Evolutionary conservation across 495 filamentous ascomycete species (phyloP).

Genomic region (Aspergillus coremiiformis): DNA sequence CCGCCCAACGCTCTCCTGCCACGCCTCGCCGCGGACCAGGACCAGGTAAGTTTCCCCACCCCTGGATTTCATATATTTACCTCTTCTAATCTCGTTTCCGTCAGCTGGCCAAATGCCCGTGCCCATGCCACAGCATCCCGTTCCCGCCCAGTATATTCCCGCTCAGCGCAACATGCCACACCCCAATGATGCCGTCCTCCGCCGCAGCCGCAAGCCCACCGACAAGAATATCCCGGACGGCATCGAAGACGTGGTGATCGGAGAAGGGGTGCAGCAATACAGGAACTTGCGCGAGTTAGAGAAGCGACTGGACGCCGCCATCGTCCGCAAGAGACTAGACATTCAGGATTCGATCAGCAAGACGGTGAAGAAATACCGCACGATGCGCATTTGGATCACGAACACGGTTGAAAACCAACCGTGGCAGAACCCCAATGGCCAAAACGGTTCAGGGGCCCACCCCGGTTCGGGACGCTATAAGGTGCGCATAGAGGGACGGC

Average conservation of each 20-base stretch:
- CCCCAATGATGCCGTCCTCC: constrained; percentile 51
- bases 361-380: constrained; percentile 73
- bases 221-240: constrained; percentile 92
- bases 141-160: constrained; percentile 37
- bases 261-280: constrained; percentile 78
- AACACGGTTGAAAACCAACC: constrained; percentile 93
- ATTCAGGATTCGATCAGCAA: constrained; percentile 76
- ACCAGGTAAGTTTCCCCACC: constrained; percentile 30
- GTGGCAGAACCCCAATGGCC: constrained; percentile 63
- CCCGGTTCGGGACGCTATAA: constrained; percentile 60
- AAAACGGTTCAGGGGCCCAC: constrained; percentile 20
- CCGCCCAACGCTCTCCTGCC: constrained; percentile 40
- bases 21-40: constrained; percentile 38
- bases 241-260: constrained; percentile 69
- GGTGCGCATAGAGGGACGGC: constrained; percentile 86
- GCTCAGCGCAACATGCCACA: constrained; percentile 35
- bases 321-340: constrained; percentile 89
- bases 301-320: constrained; percentile 83
- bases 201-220: constrained; percentile 77
- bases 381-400: constrained; percentile 87
- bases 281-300: constrained; percentile 77
- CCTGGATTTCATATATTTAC: constrained; percentile 7
- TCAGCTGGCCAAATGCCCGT: constrained; percentile 29
- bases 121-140: constrained; percentile 33
- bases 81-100: constrained; percentile 6